Evolutionary conservation across 176 grass and related monocot genomes (phyloP).

Genomic region (Melocanna baccifera): DNA sequence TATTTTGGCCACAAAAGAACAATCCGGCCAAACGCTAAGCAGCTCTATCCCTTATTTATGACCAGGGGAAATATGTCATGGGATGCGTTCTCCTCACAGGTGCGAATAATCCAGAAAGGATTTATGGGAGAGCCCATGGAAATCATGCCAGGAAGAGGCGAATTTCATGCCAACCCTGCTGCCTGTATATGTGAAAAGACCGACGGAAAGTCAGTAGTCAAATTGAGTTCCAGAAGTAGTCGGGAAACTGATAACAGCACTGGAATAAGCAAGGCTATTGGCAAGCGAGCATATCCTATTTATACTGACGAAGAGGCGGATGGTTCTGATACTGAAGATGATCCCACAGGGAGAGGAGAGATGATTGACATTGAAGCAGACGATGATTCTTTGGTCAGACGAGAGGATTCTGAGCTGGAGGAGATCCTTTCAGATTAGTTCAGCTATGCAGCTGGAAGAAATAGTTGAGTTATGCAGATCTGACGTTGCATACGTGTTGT

Average conservation of each 20-base stretch:
- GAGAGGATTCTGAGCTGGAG: conserved; percentile 55
- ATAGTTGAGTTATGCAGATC: conserved; percentile 24
- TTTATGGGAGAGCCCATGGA: conserved; percentile 80
- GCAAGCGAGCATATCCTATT: conserved; percentile 17
- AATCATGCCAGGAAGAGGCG: conserved; percentile 60
- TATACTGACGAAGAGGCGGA: conserved; percentile 33
- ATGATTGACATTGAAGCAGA: conserved; percentile 27
- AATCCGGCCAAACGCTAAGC: conserved; percentile 66
- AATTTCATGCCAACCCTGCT: conserved; percentile 73
- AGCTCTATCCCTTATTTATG: conserved; percentile 54
- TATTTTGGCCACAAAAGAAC: conserved; percentile 78
- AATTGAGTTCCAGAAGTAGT: not conserved
- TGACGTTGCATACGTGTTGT: conserved; percentile 32
- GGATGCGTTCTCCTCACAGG: conserved; percentile 55
- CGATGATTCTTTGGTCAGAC: conserved; percentile 34
- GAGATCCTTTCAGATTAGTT: conserved; percentile 61
- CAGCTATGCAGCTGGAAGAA: not conserved
- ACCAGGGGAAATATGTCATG: conserved; percentile 64
- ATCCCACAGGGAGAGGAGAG: conserved; percentile 33
- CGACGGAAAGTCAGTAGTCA: not conserved
- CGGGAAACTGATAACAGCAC: not conserved
- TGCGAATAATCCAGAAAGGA: conserved; percentile 52
- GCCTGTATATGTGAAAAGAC: conserved; percentile 64
- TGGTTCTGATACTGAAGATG: conserved; percentile 38
- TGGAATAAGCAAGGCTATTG: not conserved